Evolutionary conservation across 2,329 filamentous ascomycete species (phyloP).

Genomic region (Uncinocarpus reesii): DNA sequence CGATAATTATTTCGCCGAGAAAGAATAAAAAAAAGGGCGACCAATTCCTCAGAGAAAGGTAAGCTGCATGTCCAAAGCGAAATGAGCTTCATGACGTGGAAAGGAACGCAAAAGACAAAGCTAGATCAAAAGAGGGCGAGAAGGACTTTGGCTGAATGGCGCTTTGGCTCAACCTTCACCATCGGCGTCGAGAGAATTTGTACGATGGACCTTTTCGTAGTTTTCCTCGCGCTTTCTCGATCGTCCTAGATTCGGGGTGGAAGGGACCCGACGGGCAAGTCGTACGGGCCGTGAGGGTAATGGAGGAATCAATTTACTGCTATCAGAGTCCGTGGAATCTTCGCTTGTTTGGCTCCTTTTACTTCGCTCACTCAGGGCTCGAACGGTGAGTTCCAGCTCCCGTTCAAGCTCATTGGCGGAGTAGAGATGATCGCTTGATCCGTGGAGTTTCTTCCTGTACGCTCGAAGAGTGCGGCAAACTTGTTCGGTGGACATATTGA

Average conservation of each 20-base stretch:
- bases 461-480: conserved; percentile 47
- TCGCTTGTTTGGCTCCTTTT: conserved; percentile 24
- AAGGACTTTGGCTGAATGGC: no score
- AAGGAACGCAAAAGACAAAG: no score
- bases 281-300: conserved; percentile 21
- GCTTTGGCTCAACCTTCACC: conserved; percentile 14
- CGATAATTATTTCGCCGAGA: background rate
- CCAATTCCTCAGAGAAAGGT: no score
- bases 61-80: no score
- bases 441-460: conserved; percentile 49
- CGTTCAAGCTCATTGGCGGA: conserved; percentile 46
- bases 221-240: conserved; percentile 17
- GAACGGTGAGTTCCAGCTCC: conserved; percentile 42
- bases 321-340: conserved; percentile 23
- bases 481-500: conserved; percentile 47
- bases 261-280: conserved; percentile 27
- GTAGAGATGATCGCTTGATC: conserved; percentile 40
- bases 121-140: no score
- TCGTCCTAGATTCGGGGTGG: conserved; percentile 26
- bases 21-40: background rate
- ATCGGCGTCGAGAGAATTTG: conserved; percentile 29
- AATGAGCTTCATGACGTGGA: no score
- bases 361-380: conserved; percentile 25
- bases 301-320: conserved; percentile 24
- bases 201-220: conserved; percentile 21